phyloP scores from a whole-genome alignment of 2,329 filamentous ascomycete species.

The Trichoderma harzianum region DNA sequence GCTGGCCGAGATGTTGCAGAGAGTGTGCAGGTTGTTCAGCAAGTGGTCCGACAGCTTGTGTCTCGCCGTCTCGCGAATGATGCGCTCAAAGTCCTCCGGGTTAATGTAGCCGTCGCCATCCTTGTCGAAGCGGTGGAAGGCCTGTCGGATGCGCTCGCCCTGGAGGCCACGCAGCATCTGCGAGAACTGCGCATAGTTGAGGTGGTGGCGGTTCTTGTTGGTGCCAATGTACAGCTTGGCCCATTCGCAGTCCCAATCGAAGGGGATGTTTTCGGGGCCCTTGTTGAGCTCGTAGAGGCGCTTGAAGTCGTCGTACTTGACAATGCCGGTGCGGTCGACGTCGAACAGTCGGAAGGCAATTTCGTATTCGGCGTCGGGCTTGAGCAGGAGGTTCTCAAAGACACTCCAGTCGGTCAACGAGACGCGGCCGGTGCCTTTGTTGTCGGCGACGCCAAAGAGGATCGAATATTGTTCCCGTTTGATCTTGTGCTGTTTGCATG shows the following conservation, averaged over 20 bases:
- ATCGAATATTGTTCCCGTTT: conserved; percentile 92
- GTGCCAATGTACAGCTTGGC: conserved; percentile 89
- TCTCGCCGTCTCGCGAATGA: conserved; percentile 85
- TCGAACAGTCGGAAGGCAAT: conserved; percentile 98
- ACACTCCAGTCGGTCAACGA: conserved; percentile 82
- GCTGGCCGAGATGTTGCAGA: conserved; percentile 90
- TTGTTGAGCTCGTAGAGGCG: conserved; percentile 85
- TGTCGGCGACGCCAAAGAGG: conserved; percentile 88
- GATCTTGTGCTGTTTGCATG: conserved; percentile 78
- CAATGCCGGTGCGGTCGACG: conserved; percentile 73
- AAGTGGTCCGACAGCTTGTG: conserved; percentile 98
- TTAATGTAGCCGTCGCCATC: conserved; percentile 93
- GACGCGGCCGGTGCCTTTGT: conserved; percentile 68
- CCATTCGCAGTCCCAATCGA: conserved; percentile 98
- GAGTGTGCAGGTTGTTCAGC: conserved; percentile 80
- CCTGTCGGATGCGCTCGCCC: conserved; percentile 92
- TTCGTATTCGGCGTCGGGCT: conserved; percentile 97
- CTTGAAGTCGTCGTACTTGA: conserved; percentile 88
- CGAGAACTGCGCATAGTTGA: conserved; percentile 95
- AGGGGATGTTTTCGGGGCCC: conserved; percentile 78
- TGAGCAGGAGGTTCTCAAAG: conserved; percentile 89
- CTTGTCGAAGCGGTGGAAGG: conserved; percentile 87
- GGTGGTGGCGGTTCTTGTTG: conserved; percentile 80
- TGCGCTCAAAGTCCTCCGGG: conserved; percentile 92
- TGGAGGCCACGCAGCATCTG: conserved; percentile 97